phyloP scores from a whole-genome alignment of 805 yeast genomes.

The Wickerhamiella parazyma region DNA sequence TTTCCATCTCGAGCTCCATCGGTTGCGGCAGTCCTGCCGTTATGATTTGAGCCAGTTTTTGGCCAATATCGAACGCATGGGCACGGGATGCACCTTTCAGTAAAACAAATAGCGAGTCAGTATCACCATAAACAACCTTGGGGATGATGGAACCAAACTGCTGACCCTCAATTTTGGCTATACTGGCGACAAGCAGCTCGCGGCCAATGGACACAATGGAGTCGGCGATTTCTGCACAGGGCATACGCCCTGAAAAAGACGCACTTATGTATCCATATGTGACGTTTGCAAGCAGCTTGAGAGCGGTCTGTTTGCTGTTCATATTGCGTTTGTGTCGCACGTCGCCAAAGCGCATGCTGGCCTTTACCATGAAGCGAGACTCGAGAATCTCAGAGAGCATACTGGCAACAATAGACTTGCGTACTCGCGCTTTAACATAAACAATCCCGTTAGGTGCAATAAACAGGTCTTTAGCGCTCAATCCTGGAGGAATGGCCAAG shows the following conservation, averaged over 20 bases:
- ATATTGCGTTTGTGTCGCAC: conserved; percentile 34
- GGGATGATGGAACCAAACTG: conserved; percentile 55
- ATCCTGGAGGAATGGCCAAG: conserved; percentile 41
- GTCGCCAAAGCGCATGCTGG: conserved; percentile 42
- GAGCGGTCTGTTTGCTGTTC: conserved; percentile 69
- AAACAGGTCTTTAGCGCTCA: conserved; percentile 42
- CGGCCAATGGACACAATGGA: conserved; percentile 85
- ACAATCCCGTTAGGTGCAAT: conserved; percentile 81
- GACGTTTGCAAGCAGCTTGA: conserved; percentile 85
- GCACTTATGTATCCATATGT: conserved; percentile 96
- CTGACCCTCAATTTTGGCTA: conserved; percentile 47
- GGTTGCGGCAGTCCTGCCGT: conserved; percentile 68
- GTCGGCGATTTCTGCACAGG: conserved; percentile 89
- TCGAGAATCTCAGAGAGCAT: conserved; percentile 77
- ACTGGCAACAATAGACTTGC: conserved; percentile 64
- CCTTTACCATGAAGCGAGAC: conserved; percentile 64
- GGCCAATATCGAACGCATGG: conserved; percentile 70
- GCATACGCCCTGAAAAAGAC: conserved; percentile 93
- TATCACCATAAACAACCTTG: conserved; percentile 90
- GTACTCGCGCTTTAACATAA: conserved; percentile 49
- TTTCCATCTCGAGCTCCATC: conserved; percentile 72
- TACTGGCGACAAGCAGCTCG: conserved; percentile 63
- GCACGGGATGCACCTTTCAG: conserved; percentile 66
- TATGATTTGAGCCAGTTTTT: conserved; percentile 49
- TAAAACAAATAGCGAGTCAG: conserved; percentile 84